Evolutionary conservation across 2,329 filamentous ascomycete species (phyloP), one percentile per base, ranked within the genome.

Genomic region (Epichloe sylvatica): DNA sequence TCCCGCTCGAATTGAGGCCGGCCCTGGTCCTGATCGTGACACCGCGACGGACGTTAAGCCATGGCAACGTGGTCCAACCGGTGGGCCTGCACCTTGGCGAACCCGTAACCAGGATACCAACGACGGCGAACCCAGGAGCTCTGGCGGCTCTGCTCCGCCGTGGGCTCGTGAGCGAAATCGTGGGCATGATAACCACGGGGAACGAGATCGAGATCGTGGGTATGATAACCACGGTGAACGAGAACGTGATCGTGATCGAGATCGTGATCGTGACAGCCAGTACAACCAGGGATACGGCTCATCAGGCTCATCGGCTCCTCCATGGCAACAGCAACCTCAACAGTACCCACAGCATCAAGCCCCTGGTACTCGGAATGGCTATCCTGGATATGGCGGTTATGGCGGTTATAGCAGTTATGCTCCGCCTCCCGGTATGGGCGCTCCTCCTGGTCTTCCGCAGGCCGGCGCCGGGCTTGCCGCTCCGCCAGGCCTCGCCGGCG

Each of bases 11-110:
- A 95, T 98, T 62, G 92, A 94, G 70, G 87, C 84, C 54, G 87
- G 86, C 12, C 85, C 87, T 51, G 80, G 79, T 49, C 72, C 64
- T 51, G 63, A 64, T 49, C 59, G 70, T 55, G 79, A 83, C 38
- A 70, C 69, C 51, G 72, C 72, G 51, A 71, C 71, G 55, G 81
- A 84, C 57, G 73, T 78, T 57, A 91, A 87, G 67, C 90, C 90
- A 46, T 96, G 89, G 89, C 85, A 94, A 64, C 81, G 86, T 62
- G 86, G 84, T 37, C 86, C 88, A 17, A 89, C 85, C 33, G 87
- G 86, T 51, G 87, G 83, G 51, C 78, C 86, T 63, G 89, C 89
- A 57, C 89, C 89, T 7, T 95, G 90, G 87, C 75, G 77, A 52
- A 68, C 66, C 30, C 74, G 79, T 55, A 66, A 67, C 51, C 73